A percentile compares a stretch with the other conserved stretches of the same genome.
These are phyloP conservation scores for Cyclotella kingstonii DNA, from an alignment of 108 stramenopile genomes.

Conservation along the genomic window DNA sequence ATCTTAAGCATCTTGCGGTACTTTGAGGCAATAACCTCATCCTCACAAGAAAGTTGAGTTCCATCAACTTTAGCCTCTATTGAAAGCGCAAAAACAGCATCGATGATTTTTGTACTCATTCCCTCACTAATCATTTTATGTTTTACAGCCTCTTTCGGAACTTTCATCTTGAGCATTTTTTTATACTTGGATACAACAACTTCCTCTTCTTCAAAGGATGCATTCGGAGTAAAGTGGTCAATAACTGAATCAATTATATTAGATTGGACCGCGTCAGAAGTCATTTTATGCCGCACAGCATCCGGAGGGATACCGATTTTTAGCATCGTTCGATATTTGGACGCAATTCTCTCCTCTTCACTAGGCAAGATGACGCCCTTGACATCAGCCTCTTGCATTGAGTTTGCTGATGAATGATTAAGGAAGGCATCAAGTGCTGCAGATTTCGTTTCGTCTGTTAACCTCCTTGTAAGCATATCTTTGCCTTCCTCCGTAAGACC, in stretches of 20 bases:
- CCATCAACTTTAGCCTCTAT: background rate
- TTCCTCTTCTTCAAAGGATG: constrained; percentile 26
- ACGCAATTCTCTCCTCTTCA: constrained; percentile 60
- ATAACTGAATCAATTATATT: constrained; percentile 51
- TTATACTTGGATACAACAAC: constrained; percentile 43
- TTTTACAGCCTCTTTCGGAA: constrained; percentile 39
- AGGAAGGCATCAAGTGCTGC: no score
- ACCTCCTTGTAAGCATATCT: no score
- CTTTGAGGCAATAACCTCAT: constrained; percentile 39
- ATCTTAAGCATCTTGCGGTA: constrained; percentile 57
- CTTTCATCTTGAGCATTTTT: constrained; percentile 52
- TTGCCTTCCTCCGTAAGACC: constrained; percentile 16
- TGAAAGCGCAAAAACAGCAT: constrained; percentile 34
- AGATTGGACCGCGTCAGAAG: constrained; percentile 50
- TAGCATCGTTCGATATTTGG: constrained; percentile 73
- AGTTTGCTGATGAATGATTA: no score
- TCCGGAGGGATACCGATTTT: constrained; percentile 74
- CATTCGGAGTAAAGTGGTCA: background rate
- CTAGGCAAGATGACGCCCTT: constrained; percentile 14
- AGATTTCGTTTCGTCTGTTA: no score
- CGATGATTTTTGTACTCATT: constrained; percentile 48
- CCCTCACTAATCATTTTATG: constrained; percentile 78
- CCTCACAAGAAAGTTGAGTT: constrained; percentile 23
- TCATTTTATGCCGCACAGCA: constrained; percentile 74
- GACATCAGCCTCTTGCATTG: no score